A percentile compares a stretch with the other conserved stretches of the same genome.
phyloP scores from a whole-genome alignment of 257 asterid species.

The Solanum piurae region DNA sequence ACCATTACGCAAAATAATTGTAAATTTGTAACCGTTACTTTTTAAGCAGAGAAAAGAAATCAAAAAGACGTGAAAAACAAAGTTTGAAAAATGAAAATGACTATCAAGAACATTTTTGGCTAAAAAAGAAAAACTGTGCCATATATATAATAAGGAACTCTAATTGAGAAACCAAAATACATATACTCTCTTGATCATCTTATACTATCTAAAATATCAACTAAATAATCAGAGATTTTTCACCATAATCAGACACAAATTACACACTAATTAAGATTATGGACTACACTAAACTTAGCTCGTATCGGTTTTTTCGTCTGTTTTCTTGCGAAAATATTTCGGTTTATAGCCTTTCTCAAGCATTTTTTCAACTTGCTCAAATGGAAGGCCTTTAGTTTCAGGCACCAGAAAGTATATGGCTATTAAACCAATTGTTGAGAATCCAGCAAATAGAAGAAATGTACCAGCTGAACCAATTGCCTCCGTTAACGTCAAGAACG shows the following conservation, averaged over 20 bases:
- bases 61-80: neutral
- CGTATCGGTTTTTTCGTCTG: neutral
- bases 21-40: too few relatives aligned
- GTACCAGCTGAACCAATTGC: constrained; percentile 55
- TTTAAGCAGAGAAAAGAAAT: neutral
- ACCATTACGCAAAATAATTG: neutral
- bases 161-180: neutral
- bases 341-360: constrained; percentile 62
- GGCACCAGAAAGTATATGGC: constrained; percentile 62
- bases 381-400: constrained; percentile 71
- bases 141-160: neutral
- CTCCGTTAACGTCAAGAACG: constrained; percentile 62
- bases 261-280: neutral
- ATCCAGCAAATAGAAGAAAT: constrained; percentile 68
- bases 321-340: constrained; percentile 9
- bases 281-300: neutral
- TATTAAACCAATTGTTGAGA: constrained; percentile 36
- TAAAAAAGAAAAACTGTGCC: neutral
- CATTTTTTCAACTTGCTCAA: constrained; percentile 79
- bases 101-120: neutral
- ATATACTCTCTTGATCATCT: neutral
- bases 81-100: neutral
- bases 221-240: neutral
- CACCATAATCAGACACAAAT: neutral
- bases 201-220: neutral